phyloP scores from a whole-genome alignment of 805 yeast genomes.

The Scheffersomyces stipitis region DNA sequence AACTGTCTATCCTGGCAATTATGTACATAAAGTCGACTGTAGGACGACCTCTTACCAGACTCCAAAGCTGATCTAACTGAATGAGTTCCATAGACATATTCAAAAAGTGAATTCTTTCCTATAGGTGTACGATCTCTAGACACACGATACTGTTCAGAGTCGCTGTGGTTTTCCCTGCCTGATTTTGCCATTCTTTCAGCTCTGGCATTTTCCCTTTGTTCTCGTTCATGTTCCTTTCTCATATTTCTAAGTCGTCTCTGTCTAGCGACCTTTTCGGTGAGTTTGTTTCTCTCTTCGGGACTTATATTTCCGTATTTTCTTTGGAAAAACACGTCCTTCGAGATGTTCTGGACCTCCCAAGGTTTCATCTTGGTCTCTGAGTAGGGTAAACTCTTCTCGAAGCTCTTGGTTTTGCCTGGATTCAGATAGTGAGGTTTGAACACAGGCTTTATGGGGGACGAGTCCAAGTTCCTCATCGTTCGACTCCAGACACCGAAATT shows the following conservation, averaged over 20 bases:
- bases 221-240: constrained; percentile 19
- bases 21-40: constrained; percentile 51
- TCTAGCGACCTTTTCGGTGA: constrained; percentile 32
- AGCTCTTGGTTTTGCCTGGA: constrained; percentile 8
- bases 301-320: constrained; percentile 34
- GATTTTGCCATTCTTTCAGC: constrained; percentile 2
- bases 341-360: constrained; percentile 37
- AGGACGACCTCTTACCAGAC: constrained; percentile 53
- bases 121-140: too few relatives aligned
- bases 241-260: constrained; percentile 27
- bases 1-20: constrained; percentile 45
- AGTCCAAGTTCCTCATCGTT: not conserved
- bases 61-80: constrained; percentile 70
- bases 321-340: constrained; percentile 40
- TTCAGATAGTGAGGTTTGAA: constrained; percentile 11
- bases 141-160: not conserved
- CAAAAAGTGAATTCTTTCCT: constrained; percentile 28
- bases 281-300: constrained; percentile 21
- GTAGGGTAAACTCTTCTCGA: constrained; percentile 28
- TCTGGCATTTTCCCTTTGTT: constrained; percentile 6
- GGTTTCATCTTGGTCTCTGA: constrained; percentile 20
- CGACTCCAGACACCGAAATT: not conserved
- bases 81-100: constrained; percentile 74
- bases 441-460: constrained; percentile 1
- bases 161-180: not conserved